A percentile compares a stretch with the other conserved stretches of the same genome.
phyloP scores from a whole-genome alignment of 2,329 filamentous ascomycete genomes.

The Colletotrichum siamense region DNA sequence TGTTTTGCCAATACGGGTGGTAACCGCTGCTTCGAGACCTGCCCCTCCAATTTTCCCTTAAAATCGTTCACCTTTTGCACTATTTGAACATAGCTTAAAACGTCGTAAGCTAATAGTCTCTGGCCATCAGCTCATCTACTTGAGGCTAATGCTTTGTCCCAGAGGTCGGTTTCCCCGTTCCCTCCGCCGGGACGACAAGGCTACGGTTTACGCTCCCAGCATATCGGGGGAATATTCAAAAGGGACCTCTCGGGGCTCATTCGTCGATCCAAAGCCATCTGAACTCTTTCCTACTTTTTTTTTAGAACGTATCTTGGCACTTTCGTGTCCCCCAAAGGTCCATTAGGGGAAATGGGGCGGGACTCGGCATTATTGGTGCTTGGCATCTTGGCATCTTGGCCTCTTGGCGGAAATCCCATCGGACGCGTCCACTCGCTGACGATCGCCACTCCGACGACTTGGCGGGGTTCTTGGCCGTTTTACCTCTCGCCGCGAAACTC shows the following conservation, averaged over 20 bases:
- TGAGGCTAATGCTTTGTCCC: not conserved
- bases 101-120: too few species aligned
- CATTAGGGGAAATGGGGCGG: not conserved
- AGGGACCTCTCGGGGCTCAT: too few species aligned
- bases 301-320: not conserved
- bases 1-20: too few species aligned
- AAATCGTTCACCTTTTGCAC: too few species aligned
- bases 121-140: rapidly evolving
- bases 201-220: not conserved
- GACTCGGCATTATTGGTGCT: not conserved
- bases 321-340: not conserved
- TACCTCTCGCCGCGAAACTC: not conserved
- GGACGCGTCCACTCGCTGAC: not conserved
- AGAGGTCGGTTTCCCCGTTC: rapidly evolving
- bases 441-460: not conserved
- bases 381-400: not conserved
- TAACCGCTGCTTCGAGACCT: too few species aligned
- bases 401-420: not conserved
- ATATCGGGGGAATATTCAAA: too few species aligned
- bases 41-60: too few species aligned
- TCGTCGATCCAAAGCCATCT: not conserved
- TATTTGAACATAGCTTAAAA: too few species aligned
- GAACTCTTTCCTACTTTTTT: not conserved
- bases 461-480: not conserved
- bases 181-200: rapidly evolving